Evolutionary conservation across 108 stramenopile genomes (phyloP), one percentile per base, ranked within the genome.

Genomic region (Cyclotella baltica): DNA sequence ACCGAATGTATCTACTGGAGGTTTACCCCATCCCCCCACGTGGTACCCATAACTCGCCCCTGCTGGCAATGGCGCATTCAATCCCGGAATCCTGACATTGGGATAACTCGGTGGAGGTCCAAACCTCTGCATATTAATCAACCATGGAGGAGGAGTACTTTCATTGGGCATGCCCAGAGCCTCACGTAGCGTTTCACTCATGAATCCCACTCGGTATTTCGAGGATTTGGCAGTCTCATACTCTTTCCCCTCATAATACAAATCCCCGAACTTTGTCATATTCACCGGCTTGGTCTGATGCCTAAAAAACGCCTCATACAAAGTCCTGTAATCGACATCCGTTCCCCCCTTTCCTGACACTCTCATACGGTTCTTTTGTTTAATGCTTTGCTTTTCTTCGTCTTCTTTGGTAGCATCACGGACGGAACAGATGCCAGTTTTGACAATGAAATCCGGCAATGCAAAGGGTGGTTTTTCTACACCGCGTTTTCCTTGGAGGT

Each of bases 91-190:
- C 59, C 83, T 85, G 6, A 98, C 77, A 51, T 86, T 85, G 3
- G 97, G 97, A 87, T 99, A 99, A 25, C 87, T 89, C 9, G 98
- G 97, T 23, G 99, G 98, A 36, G 98, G 97, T 0, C 99, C 98
- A 77, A 97, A 98, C n/a, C 98, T 88, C 76, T 99, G 99, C 98
- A 98, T 98, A 75, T 98, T 97, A 65, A 97, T 81, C n/a, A 99
- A 90, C 98, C 98, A 99, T 25, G 98, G 99, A 8, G 98, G 99
- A n/a, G 98, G 99, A 58, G 79, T 73, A 29, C 38, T 72, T 50
- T 85, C 90, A n/a, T 85, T 77, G 15, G 89, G 62, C 92, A 97
- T 97, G 37, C 95, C 96, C 56, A 98, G 86, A 0, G 98, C 98
- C 59, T 91, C 92, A 23, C 87, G 69, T 18, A 99, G 84, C 13